Percentiles rank a stretch among this genome's conserved stretches.
These are phyloP conservation scores for Penstemon davidsonii DNA, from an alignment of 257 asterid genomes.

Conservation along the genomic window DNA sequence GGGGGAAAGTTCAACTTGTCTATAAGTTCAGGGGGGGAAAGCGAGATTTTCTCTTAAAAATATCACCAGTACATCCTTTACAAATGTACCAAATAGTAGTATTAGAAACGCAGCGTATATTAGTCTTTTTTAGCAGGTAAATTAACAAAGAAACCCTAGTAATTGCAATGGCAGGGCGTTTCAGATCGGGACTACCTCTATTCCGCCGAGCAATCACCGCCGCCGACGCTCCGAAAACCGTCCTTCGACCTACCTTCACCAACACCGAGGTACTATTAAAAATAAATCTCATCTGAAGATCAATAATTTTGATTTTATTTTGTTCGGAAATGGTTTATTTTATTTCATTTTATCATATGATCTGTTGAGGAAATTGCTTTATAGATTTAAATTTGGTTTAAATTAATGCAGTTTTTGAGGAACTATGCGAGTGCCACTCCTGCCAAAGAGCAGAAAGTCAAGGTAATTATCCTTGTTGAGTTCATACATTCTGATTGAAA, in stretches of 20 bases:
- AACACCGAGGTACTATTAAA: constrained; percentile 44
- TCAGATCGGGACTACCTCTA: constrained; percentile 59
- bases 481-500: too few species aligned
- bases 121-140: too few species aligned
- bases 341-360: constrained; percentile 3
- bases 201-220: constrained; percentile 42
- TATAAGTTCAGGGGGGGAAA: too few species aligned
- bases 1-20: too few species aligned
- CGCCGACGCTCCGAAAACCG: constrained; percentile 34
- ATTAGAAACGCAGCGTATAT: too few species aligned
- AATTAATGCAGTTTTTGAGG: constrained; percentile 51
- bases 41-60: too few species aligned
- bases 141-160: neutral
- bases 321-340: too few species aligned
- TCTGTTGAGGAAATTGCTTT: too few species aligned
- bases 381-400: neutral
- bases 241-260: constrained; percentile 38
- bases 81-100: too few species aligned
- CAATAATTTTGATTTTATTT: too few species aligned
- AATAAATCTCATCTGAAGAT: too few species aligned
- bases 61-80: too few species aligned
- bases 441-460: constrained; percentile 53
- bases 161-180: constrained; percentile 64
- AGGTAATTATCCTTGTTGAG: constrained; percentile 36
- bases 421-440: constrained; percentile 51